A percentile compares a stretch with the other conserved stretches of the same genome.
phyloP scores from a whole-genome alignment of 2,329 filamentous ascomycete species.

The Colletotrichum zoysiae region DNA sequence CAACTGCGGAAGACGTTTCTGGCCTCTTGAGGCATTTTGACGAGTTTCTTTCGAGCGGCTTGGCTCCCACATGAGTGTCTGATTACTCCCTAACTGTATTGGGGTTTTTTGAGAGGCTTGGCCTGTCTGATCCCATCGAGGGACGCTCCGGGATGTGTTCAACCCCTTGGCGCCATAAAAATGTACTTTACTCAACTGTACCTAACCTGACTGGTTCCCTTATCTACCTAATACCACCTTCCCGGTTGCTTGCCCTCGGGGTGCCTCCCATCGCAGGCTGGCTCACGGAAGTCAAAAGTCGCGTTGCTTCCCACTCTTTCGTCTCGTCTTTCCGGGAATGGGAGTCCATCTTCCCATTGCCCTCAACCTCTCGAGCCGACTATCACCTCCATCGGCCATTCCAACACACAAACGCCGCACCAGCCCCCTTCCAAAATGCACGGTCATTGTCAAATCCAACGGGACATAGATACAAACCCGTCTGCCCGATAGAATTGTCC shows the following conservation, averaged over 20 bases:
- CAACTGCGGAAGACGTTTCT: constrained; percentile 10
- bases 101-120: constrained; percentile 20
- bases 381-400: background rate
- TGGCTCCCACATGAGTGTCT: constrained; percentile 7
- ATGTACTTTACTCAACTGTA: constrained; percentile 15
- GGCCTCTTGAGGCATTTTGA: background rate
- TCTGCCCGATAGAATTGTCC: background rate
- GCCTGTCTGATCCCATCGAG: constrained; percentile 38
- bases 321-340: background rate
- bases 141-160: constrained; percentile 39
- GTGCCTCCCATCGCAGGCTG: background rate
- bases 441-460: background rate
- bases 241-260: background rate
- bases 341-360: background rate
- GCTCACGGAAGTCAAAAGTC: background rate
- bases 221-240: constrained; percentile 30
- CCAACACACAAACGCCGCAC: background rate
- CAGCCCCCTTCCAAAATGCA: background rate
- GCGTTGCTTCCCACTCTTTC: background rate
- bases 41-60: constrained; percentile 7
- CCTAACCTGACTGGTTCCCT: constrained; percentile 14
- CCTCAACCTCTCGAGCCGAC: background rate
- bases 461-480: background rate
- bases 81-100: constrained; percentile 8
- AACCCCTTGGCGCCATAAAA: constrained; percentile 37